Percentiles rank a stretch among this genome's conserved stretches.
Conservation (phyloP, 306 rosid genomes). For the Malus sieversii region DNA sequence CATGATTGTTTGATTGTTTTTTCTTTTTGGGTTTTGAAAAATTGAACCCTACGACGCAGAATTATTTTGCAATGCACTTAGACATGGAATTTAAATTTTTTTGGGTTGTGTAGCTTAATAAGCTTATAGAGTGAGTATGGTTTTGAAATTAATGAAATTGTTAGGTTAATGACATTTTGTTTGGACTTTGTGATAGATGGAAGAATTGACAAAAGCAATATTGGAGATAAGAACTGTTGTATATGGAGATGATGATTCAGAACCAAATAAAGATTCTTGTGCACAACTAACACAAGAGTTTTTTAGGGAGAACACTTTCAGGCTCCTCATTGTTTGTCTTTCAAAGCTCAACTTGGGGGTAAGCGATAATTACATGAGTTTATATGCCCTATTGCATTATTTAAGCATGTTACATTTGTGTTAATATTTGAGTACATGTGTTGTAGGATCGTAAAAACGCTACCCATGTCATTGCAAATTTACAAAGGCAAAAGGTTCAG, state of each 20-base stretch:
- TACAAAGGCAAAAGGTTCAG: constrained; percentile 52
- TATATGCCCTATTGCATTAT: background rate
- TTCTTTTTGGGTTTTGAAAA: background rate
- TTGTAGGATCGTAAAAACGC: constrained; percentile 50
- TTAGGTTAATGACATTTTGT: background rate
- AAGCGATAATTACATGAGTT: background rate
- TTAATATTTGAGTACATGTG: background rate
- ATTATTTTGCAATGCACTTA: background rate
- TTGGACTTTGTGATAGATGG: constrained; percentile 11
- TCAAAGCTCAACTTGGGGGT: constrained; percentile 52
- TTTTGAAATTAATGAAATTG: background rate
- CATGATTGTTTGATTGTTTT: background rate
- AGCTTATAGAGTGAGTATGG: background rate
- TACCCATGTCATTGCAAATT: constrained; percentile 54
- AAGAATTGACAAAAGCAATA: constrained; percentile 37
- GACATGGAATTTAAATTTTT: background rate
- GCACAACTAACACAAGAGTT: constrained; percentile 55
- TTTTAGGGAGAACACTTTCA: constrained; percentile 46
- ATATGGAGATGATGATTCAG: constrained; percentile 49
- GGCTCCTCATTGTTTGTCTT: constrained; percentile 39
- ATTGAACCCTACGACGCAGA: background rate
- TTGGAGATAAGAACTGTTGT: constrained; percentile 41
- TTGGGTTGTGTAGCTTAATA: background rate
- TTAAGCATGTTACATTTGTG: background rate
- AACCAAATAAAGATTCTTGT: constrained; percentile 55